Evolutionary conservation across 2,329 filamentous ascomycete species (phyloP).

Genomic region (Cylindrodendrum hubeiense): DNA sequence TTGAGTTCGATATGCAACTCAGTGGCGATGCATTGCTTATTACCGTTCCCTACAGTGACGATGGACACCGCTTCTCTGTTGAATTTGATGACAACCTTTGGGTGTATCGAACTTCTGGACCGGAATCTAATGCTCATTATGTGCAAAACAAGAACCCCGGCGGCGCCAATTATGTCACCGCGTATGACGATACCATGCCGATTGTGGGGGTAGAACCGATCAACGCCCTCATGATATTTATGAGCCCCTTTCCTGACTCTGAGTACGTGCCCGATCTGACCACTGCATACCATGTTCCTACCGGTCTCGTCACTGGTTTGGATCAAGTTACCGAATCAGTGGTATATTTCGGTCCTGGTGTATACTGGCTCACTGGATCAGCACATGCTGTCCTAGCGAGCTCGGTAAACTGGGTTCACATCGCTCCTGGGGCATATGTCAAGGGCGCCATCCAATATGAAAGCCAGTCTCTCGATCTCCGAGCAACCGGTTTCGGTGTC

Average conservation of each 20-base stretch:
- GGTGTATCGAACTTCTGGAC: conserved; percentile 37
- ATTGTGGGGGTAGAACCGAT: conserved; percentile 31
- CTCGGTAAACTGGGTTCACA: conserved; percentile 42
- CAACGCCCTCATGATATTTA: conserved; percentile 1
- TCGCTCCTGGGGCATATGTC: conserved; percentile 51
- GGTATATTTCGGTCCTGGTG: conserved; percentile 46
- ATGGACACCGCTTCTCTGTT: conserved; percentile 48
- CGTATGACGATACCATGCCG: no score
- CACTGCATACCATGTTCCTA: conserved; percentile 14
- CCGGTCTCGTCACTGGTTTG: no score
- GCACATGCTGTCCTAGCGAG: conserved; percentile 33
- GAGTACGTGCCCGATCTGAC: conserved; percentile 42
- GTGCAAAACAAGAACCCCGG: no score
- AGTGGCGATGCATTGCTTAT: conserved; percentile 40
- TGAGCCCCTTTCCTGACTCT: background rate
- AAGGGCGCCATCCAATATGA: conserved; percentile 53
- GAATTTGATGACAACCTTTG: conserved; percentile 49
- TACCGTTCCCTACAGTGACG: conserved; percentile 40
- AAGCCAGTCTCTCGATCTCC: conserved; percentile 35
- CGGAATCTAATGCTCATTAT: conserved; percentile 28
- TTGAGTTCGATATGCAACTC: conserved; percentile 38
- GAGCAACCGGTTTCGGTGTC: conserved; percentile 51
- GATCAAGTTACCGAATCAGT: conserved; percentile 24
- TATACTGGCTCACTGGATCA: conserved; percentile 47
- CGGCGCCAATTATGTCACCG: no score